Percentiles rank a stretch among this genome's conserved stretches.
phyloP scores from a whole-genome alignment of 129 eudicot genomes.

The Saposhnikovia divaricata region DNA sequence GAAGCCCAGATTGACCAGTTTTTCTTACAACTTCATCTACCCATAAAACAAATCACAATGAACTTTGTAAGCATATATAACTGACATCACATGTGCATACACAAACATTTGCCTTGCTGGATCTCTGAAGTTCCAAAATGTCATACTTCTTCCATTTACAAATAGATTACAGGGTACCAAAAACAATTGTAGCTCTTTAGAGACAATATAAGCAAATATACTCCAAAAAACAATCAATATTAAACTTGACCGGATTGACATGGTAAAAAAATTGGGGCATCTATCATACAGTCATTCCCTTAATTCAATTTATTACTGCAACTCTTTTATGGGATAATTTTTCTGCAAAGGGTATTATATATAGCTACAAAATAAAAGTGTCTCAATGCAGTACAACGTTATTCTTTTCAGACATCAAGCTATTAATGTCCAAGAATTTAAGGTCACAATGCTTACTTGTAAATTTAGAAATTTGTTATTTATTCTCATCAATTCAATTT shows the following conservation, averaged over 20 bases:
- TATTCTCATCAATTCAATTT: background rate
- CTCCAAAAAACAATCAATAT: background rate
- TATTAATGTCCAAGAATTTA: background rate
- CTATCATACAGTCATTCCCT: background rate
- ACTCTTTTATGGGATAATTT: background rate
- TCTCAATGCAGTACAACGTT: background rate
- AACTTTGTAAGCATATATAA: background rate
- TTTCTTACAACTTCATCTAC: constrained; percentile 35
- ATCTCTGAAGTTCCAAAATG: background rate
- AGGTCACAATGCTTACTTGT: background rate
- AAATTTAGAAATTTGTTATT: too few species aligned
- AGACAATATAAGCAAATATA: background rate
- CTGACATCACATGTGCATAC: background rate
- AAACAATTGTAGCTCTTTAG: background rate
- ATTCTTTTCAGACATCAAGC: background rate
- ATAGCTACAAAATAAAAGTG: background rate
- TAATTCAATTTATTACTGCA: background rate
- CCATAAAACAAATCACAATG: constrained; percentile 14
- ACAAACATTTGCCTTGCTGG: background rate
- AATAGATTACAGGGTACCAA: background rate
- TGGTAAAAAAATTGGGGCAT: background rate
- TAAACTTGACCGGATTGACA: background rate
- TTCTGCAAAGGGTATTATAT: background rate
- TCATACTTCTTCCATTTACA: background rate
- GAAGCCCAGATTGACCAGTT: constrained; percentile 34